Percentiles rank a stretch among this genome's conserved stretches.
These are phyloP conservation scores for Pseudisothecium myosuroides DNA, from an alignment of 225 moss, liverwort and hornwort species.

Conservation along the genomic window DNA sequence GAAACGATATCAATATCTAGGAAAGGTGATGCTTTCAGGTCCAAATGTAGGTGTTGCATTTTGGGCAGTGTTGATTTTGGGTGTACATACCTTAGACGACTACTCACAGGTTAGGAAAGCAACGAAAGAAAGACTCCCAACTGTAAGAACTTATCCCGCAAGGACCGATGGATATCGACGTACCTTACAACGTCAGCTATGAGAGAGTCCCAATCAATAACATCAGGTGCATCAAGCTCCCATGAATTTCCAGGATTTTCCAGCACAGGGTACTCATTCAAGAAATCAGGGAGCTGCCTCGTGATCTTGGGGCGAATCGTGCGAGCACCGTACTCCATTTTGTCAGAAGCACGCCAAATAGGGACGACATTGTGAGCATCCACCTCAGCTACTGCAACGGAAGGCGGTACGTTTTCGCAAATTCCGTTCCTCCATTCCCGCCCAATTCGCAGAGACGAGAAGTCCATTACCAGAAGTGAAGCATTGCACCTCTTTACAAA, in stretches of 20 bases:
- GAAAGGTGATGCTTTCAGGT: too few relatives aligned
- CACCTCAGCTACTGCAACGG: conserved; percentile 62
- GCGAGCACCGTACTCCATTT: conserved; percentile 91
- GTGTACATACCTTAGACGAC: background rate
- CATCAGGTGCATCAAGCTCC: conserved; percentile 35
- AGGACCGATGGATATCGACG: background rate
- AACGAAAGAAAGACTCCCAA: background rate
- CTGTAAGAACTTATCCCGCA: background rate
- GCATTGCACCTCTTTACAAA: conserved; percentile 51
- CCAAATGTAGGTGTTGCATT: background rate
- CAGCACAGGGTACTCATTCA: conserved; percentile 63
- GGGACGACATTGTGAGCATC: conserved; percentile 99
- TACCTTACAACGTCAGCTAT: conserved; percentile 65
- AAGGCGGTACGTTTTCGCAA: conserved; percentile 34
- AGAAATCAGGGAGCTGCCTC: conserved; percentile 62
- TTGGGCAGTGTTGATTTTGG: too few relatives aligned
- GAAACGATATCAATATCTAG: background rate
- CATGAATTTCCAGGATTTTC: conserved; percentile 45
- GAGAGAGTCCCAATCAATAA: conserved; percentile 61
- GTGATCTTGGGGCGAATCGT: conserved; percentile 84
- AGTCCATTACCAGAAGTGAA: conserved; percentile 69
- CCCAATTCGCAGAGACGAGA: conserved; percentile 83
- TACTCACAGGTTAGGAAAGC: background rate
- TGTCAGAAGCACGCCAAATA: conserved; percentile 73
- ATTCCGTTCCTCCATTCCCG: conserved; percentile 63